Conservation (phyloP, 805 yeast species). For the Candida multigemmis region DNA sequence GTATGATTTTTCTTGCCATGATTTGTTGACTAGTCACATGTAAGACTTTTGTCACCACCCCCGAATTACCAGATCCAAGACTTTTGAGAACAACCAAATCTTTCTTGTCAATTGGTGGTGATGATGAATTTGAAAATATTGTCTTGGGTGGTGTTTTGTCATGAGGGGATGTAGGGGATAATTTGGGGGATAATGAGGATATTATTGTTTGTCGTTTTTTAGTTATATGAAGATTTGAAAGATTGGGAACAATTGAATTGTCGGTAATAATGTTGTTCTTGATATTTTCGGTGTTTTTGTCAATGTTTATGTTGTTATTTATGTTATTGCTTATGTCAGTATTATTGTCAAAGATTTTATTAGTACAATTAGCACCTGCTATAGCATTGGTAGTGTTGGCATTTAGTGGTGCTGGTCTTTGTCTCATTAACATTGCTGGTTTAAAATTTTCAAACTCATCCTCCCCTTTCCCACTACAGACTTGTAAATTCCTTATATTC, state of each 20-base stretch:
- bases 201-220: conserved; percentile 33
- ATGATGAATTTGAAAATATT: conserved; percentile 19
- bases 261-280: no score
- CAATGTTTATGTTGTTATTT: conserved; percentile 1
- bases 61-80: conserved; percentile 91
- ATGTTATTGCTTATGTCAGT: conserved; percentile 2
- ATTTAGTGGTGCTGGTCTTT: conserved; percentile 21
- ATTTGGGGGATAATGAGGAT: conserved; percentile 33
- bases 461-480: no score
- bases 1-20: conserved; percentile 87
- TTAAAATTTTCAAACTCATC: no score
- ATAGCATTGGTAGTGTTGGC: not conserved
- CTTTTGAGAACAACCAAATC: conserved; percentile 70
- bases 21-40: conserved; percentile 83
- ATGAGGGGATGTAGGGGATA: conserved; percentile 13
- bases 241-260: no score
- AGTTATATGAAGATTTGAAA: not conserved
- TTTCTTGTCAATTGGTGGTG: conserved; percentile 27
- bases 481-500: conserved; percentile 31
- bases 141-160: conserved; percentile 10
- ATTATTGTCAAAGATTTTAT: conserved; percentile 3
- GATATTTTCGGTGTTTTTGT: conserved; percentile 3
- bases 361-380: conserved; percentile 1
- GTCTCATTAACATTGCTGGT: no score
- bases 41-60: conserved; percentile 79